Evolutionary conservation across 2,329 filamentous ascomycete genomes (phyloP).

Genomic region (Sporothrix variecibatus): DNA sequence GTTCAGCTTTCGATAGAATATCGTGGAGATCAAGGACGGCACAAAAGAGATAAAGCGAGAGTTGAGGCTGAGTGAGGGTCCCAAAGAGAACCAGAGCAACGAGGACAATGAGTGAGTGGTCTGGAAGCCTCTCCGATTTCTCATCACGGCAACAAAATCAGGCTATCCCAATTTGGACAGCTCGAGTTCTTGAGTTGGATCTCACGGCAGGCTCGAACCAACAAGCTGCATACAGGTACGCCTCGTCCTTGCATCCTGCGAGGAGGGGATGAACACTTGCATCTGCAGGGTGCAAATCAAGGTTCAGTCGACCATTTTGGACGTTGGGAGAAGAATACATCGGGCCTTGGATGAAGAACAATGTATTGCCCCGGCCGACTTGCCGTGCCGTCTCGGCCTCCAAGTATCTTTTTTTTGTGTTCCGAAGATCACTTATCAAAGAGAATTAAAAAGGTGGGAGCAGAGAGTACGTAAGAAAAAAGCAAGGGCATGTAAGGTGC

Average conservation of each 20-base stretch:
- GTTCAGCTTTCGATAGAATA: neutral
- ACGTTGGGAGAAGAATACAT: neutral
- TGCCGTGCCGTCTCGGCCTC: neutral
- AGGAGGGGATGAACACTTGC: neutral
- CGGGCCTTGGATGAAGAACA: neutral
- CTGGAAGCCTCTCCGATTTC: neutral
- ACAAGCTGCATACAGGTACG: neutral
- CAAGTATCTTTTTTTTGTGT: neutral
- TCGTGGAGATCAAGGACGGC: neutral
- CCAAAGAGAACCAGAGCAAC: neutral
- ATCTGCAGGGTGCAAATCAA: neutral
- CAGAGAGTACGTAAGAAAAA: neutral
- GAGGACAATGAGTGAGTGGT: neutral
- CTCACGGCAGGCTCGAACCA: neutral
- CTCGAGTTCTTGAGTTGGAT: neutral
- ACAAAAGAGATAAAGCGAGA: neutral
- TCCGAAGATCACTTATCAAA: neutral
- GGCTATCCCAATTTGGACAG: neutral
- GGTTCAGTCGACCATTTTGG: neutral
- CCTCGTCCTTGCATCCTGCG: constrained; percentile 1
- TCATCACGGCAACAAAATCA: neutral
- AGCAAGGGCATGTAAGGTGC: neutral
- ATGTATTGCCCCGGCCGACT: neutral
- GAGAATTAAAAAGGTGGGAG: neutral
- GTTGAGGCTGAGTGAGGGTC: neutral